Evolutionary conservation across 1,139 yeast species (phyloP).

Genomic region (Candida sp.): DNA sequence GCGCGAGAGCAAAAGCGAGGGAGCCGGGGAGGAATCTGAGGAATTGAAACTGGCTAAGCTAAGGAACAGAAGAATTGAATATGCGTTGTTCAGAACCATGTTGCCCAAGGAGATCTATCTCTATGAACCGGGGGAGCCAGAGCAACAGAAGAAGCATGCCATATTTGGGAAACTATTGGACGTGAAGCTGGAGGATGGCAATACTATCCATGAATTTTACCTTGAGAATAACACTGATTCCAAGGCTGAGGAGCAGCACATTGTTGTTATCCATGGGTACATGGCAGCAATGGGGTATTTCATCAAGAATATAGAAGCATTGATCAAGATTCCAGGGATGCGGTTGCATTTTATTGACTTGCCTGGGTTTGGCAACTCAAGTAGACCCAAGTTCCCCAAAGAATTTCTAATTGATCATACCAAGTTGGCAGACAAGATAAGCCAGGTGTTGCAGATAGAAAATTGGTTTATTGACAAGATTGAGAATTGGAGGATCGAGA

Average conservation of each 20-base stretch:
- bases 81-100: conserved; percentile 37
- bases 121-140: conserved; percentile 19
- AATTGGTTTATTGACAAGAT: conserved; percentile 48
- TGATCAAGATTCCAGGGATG: conserved; percentile 37
- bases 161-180: conserved; percentile 32
- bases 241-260: conserved; percentile 21
- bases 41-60: conserved; percentile 30
- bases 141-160: neutral
- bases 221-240: conserved; percentile 28
- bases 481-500: conserved; percentile 38
- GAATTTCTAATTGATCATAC: conserved; percentile 28
- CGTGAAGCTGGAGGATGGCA: conserved; percentile 30
- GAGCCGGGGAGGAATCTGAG: neutral
- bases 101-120: conserved; percentile 34
- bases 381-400: conserved; percentile 42
- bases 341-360: conserved; percentile 41
- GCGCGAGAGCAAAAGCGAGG: neutral
- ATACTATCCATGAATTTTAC: conserved; percentile 42
- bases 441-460: conserved; percentile 39
- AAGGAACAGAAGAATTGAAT: conserved; percentile 34
- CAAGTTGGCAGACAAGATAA: conserved; percentile 25
- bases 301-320: conserved; percentile 39
- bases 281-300: conserved; percentile 54
- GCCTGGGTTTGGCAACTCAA: conserved; percentile 52
- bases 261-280: conserved; percentile 48